A percentile compares a stretch with the other conserved stretches of the same genome.
These are phyloP conservation scores for Ammopiptanthus mongolicus DNA, from an alignment of 306 rosid genomes.

Conservation along the genomic window DNA sequence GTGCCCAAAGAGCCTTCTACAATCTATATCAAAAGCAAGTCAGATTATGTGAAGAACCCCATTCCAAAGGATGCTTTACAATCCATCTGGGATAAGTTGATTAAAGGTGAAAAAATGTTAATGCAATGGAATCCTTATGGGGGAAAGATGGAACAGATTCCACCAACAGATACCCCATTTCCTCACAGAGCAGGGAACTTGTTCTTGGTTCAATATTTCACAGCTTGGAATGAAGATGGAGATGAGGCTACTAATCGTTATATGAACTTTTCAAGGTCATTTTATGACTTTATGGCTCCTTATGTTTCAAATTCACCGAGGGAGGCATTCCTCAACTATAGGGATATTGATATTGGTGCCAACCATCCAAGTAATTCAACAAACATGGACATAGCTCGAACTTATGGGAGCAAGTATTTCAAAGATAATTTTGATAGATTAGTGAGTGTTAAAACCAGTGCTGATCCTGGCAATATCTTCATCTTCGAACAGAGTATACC, in stretches of 20 bases:
- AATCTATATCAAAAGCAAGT: not conserved
- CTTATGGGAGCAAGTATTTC: not conserved
- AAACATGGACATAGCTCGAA: not conserved
- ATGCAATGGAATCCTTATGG: conserved; percentile 10
- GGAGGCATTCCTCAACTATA: not conserved
- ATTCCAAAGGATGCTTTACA: not conserved
- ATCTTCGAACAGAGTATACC: not conserved
- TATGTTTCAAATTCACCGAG: not conserved
- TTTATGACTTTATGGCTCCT: not conserved
- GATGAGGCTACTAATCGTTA: not conserved
- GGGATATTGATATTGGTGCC: not conserved
- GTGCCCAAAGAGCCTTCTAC: not conserved
- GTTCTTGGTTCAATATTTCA: not conserved
- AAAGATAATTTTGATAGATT: not conserved
- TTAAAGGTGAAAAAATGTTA: not conserved
- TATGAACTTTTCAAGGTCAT: not conserved
- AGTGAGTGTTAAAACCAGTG: not conserved
- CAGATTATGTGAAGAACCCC: not conserved
- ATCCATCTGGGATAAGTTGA: not conserved
- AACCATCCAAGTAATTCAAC: not conserved
- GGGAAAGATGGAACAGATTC: not conserved
- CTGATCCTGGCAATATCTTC: not conserved
- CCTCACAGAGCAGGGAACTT: conserved; percentile 13
- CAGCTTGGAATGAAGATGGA: not conserved
- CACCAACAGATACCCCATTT: not conserved